Conservation (phyloP, 768 basidiomycete genomes). For the Boletales sp. region DNA sequence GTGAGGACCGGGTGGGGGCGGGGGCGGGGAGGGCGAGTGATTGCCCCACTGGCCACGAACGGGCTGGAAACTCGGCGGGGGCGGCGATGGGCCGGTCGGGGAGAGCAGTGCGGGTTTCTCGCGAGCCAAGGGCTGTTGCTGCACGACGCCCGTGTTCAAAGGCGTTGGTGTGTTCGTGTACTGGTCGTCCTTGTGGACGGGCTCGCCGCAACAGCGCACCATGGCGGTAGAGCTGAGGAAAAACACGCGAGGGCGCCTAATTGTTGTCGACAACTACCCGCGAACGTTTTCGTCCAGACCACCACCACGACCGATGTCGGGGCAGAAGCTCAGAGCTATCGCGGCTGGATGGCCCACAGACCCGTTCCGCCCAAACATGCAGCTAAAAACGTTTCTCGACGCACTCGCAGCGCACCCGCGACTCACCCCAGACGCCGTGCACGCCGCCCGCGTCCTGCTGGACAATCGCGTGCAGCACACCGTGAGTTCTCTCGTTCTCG, state of each 20-base stretch:
- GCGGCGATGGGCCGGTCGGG: slow-evolving; percentile 40
- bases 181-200: slow-evolving; percentile 29
- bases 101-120: slow-evolving; percentile 45
- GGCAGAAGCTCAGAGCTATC: slow-evolving; percentile 45
- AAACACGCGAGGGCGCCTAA: too few species aligned
- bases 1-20: not conserved
- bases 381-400: slow-evolving; percentile 61
- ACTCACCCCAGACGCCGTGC: slow-evolving; percentile 57
- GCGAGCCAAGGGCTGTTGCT: slow-evolving; percentile 50
- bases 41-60: slow-evolving; percentile 17
- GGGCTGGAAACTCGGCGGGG: slow-evolving; percentile 37
- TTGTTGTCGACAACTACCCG: not conserved
- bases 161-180: slow-evolving; percentile 32
- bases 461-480: slow-evolving; percentile 55
- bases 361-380: slow-evolving; percentile 74
- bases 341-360: slow-evolving; percentile 66
- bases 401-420: slow-evolving; percentile 67
- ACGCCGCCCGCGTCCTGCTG: slow-evolving; percentile 52
- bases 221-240: too few species aligned
- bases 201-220: slow-evolving; percentile 67
- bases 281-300: slow-evolving; percentile 14
- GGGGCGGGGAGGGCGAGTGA: slow-evolving; percentile 35
- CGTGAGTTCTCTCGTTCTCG: slow-evolving; percentile 33
- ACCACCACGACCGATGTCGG: slow-evolving; percentile 14
- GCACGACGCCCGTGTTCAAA: slow-evolving; percentile 35